phyloP scores from a whole-genome alignment of 129 eudicot species.

The Scalesia atractyloides region DNA sequence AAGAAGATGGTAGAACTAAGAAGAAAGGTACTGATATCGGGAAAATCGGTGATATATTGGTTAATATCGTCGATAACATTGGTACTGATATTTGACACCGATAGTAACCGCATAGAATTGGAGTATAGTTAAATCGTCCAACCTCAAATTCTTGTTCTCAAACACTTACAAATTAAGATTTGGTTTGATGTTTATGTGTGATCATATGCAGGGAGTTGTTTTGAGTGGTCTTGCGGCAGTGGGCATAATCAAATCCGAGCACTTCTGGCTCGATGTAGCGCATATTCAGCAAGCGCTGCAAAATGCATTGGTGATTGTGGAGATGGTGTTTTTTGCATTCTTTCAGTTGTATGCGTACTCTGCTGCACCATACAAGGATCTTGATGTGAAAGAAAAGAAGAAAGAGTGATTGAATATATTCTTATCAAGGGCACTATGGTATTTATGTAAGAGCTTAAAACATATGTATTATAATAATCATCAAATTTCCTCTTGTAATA shows the following conservation, averaged over 20 bases:
- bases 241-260: constrained; percentile 69
- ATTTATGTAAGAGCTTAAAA: constrained; percentile 25
- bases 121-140: too few species aligned
- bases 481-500: background rate
- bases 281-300: constrained; percentile 79
- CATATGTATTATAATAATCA: constrained; percentile 10
- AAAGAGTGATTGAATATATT: constrained; percentile 41
- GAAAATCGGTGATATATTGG: too few species aligned
- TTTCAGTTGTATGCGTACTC: constrained; percentile 77
- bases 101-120: too few species aligned
- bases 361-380: constrained; percentile 69
- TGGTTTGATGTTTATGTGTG: constrained; percentile 5
- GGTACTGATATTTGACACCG: too few species aligned
- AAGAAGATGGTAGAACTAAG: too few species aligned
- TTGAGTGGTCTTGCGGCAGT: constrained; percentile 63
- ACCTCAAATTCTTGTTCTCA: background rate
- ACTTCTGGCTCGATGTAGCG: constrained; percentile 83
- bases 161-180: background rate
- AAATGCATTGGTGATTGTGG: constrained; percentile 68
- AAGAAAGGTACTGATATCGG: too few species aligned
- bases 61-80: too few species aligned
- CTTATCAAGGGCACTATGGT: constrained; percentile 8
- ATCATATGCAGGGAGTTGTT: constrained; percentile 62
- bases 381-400: constrained; percentile 60
- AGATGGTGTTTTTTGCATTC: constrained; percentile 87